Evolutionary conservation across 2,329 filamentous ascomycete genomes (phyloP), one percentile per base, ranked within the genome.

Genomic region (Phaeomoniella chlamydospora): DNA sequence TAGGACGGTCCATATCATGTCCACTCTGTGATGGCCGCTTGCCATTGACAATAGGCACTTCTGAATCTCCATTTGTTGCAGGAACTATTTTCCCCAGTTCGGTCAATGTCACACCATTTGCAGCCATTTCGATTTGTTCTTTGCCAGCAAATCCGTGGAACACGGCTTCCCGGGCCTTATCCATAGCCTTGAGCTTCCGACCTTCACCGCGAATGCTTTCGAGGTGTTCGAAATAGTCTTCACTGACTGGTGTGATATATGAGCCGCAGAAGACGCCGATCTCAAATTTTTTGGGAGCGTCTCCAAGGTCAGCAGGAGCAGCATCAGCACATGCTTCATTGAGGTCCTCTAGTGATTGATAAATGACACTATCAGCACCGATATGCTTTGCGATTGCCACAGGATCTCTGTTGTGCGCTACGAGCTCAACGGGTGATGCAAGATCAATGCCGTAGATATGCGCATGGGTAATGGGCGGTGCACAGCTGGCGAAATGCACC

Each of bases 181-280:
- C 72, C 43, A 80, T 58, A 13, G 75, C 67, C 56, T 81, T 81
- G 43, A 72, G 54, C 57, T 80, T 80, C 43, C 70, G 66, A 42
- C 72, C 78, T 55, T 83, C 77, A 33, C 79, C 80, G 36, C 83
- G 69, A 13, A 86, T 59, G 39, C 69, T 64, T 57, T 83, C 78
- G 4, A 92, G 66, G 49, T 85, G 82, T 45, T 83, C 74, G 46
- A 94, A 90, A 60, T 94, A 94, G 26, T 72, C 77, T 4, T 77
- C 70, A 1, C 79, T 72, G 2, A 94, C 80, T 0, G 75, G 74
- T 0, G 88, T 94, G 41, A 83, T 68, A 57, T 94, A 94, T 43
- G 77, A 74, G 32, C 88, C 88, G 51, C 77, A 85, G 62, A 96
- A 94, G 5, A 94, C 87, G 37, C 88, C 87, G 2, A 92, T 77